Conservation (phyloP, 139 green algal species). For the Volvox africanus region DNA sequence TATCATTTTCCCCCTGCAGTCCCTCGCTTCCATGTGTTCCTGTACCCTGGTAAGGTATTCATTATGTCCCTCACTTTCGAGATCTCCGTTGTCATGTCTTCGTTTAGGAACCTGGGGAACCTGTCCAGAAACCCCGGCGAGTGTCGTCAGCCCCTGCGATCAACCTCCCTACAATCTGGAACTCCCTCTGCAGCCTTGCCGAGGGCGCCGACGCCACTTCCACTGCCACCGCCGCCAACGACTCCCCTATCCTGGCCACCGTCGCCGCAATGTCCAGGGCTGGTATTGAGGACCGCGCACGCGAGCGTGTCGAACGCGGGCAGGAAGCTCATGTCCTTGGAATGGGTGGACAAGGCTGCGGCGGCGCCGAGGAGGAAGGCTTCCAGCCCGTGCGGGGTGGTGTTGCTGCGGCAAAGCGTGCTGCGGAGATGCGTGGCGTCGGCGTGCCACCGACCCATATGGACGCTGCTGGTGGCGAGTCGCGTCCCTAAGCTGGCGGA, state of each 20-base stretch:
- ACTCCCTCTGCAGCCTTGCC: background rate
- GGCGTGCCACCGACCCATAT: background rate
- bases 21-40: no score
- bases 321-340: no score
- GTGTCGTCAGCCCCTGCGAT: background rate
- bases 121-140: background rate
- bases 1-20: no score
- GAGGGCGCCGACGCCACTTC: background rate
- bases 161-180: background rate
- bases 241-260: slow-evolving; percentile 6
- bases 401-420: background rate
- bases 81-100: background rate
- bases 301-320: background rate
- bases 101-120: background rate
- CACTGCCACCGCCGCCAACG: slow-evolving; percentile 1
- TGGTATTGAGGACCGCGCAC: background rate
- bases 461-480: background rate
- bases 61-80: no score
- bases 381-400: slow-evolving; percentile 8
- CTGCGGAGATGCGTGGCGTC: background rate
- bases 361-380: background rate
- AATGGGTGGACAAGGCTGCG: background rate
- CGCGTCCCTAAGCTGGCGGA: no score
- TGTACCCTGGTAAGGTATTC: no score
- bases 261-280: background rate